Evolutionary conservation across 805 yeast genomes (phyloP).

Genomic region (Pichia paraexigua): DNA sequence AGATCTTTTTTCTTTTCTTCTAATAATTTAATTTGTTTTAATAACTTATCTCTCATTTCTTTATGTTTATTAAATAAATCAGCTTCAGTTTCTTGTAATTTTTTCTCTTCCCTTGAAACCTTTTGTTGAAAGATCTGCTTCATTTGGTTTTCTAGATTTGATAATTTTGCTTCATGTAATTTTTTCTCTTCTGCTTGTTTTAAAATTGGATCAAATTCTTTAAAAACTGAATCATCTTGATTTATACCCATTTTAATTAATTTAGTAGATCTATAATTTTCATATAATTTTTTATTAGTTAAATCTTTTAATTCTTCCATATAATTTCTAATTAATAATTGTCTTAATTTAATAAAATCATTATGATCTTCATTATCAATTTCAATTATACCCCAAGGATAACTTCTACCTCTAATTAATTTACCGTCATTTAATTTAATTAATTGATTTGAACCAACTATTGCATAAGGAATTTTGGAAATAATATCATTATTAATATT

Average conservation of each 20-base stretch:
- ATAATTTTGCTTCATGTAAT: conserved; percentile 86
- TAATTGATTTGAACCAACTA: conserved; percentile 79
- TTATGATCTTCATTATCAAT: conserved; percentile 91
- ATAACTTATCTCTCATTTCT: conserved; percentile 92
- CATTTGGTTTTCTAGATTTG: conserved; percentile 95
- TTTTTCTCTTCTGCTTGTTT: conserved; percentile 92
- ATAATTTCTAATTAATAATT: conserved; percentile 79
- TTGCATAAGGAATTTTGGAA: conserved; percentile 80
- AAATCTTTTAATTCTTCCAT: conserved; percentile 90
- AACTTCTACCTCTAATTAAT: conserved; percentile 78
- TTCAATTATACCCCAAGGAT: conserved; percentile 97
- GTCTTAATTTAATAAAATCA: conserved; percentile 85
- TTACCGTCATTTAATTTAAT: conserved; percentile 70
- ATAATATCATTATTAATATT: conserved; percentile 58
- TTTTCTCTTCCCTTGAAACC: conserved; percentile 94
- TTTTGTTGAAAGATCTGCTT: conserved; percentile 93
- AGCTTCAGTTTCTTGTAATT: conserved; percentile 92
- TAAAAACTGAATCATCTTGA: conserved; percentile 90
- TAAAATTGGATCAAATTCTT: conserved; percentile 86
- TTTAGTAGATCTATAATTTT: conserved; percentile 81
- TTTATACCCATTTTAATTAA: conserved; percentile 74
- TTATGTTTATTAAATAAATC: conserved; percentile 92
- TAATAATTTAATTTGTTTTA: conserved; percentile 78
- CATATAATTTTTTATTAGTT: conserved; percentile 71
- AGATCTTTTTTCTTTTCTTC: conserved; percentile 86